Base-by-base conservation (phyloP, 1,139 yeast species). In the Candida sp. region DNA sequence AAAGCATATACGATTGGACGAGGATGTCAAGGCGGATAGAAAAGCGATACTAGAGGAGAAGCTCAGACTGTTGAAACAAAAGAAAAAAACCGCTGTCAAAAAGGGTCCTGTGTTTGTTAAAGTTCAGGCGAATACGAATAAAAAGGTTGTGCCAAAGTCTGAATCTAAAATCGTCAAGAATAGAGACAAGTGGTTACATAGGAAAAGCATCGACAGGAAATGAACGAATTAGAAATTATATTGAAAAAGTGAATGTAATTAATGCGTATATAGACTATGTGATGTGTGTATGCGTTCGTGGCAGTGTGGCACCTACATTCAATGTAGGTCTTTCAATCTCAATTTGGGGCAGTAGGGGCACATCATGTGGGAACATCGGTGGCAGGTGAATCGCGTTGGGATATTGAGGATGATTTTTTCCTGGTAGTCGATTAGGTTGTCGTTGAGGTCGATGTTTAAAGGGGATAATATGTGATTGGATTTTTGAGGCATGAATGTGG, bases 51-150 rank as follows among this genome's bases (percentile, higher is more conserved):
- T 54, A 30, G 63, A 47, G 60, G 60, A 52, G 17, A 53, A 51
- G 35, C 43, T 56, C n/a, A 49, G 58, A 57, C 67, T 55, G 64
- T 65, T 72, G 45, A 72, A 73, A 56, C 69, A 74, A 56, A 80
- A 77, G 60, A 68, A 68, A 30, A 56, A 72, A 45, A 75, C 73
- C 48, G 64, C 74, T 5, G 63, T 76, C 30, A 76, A 76, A 51
- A 81, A 76, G 59, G 88, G 89, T 0, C 86, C 87, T 4, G 86
- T 84, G 32, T 75, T 69, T 58, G 88, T 84, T 17, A 73, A 70
- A 59, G 81, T 80, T 27, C 72, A 76, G 53, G 47, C 63, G 3
- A 56, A 61, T 46, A 51, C 53, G 11, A 63, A 67, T 45, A 65
- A 63, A 49, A 73, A 67, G 49, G 60, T 69, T 6, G 82, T 78